Percentiles rank a stretch among this genome's conserved stretches.
phyloP scores from a whole-genome alignment of 2,329 filamentous ascomycete species.

The Thermochaetoides dissita region DNA sequence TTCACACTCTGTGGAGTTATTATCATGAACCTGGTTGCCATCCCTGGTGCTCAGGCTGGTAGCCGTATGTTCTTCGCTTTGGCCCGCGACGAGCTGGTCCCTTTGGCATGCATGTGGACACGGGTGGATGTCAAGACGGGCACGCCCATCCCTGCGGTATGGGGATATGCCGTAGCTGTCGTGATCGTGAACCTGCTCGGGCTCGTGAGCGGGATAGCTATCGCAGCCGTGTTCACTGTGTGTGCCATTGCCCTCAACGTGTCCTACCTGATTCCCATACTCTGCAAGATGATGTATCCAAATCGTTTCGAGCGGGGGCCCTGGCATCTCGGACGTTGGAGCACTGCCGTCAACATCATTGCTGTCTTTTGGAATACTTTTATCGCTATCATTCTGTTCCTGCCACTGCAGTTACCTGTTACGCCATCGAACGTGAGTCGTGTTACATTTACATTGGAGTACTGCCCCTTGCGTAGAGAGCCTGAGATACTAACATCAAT shows the following conservation, averaged over 20 bases:
- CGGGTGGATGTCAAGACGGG: slow-evolving; percentile 30
- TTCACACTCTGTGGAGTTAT: slow-evolving; percentile 40
- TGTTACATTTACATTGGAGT: not conserved
- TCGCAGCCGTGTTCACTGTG: slow-evolving; percentile 37
- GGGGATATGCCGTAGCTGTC: slow-evolving; percentile 36
- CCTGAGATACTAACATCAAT: not conserved
- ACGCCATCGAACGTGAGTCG: slow-evolving; percentile 27
- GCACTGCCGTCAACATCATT: slow-evolving; percentile 27
- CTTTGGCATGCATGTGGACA: slow-evolving; percentile 30
- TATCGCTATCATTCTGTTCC: slow-evolving; percentile 35
- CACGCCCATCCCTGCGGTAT: slow-evolving; percentile 38
- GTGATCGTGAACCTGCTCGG: slow-evolving; percentile 41
- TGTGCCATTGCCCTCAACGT: slow-evolving; percentile 37
- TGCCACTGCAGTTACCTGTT: slow-evolving; percentile 33
- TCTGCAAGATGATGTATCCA: slow-evolving; percentile 31
- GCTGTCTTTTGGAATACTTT: slow-evolving; percentile 36
- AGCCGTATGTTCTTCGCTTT: slow-evolving; percentile 38
- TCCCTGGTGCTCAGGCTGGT: slow-evolving; percentile 37
- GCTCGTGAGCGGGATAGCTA: slow-evolving; percentile 35
- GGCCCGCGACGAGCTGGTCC: slow-evolving; percentile 34
- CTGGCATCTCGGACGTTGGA: slow-evolving; percentile 33
- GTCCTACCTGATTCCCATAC: slow-evolving; percentile 38
- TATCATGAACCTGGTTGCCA: slow-evolving; percentile 41
- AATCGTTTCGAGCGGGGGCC: slow-evolving; percentile 34
- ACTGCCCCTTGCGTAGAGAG: not conserved